Evolutionary conservation across 108 stramenopile genomes (phyloP), one percentile per base, ranked within the genome.

Genomic region (Parmales sp.): DNA sequence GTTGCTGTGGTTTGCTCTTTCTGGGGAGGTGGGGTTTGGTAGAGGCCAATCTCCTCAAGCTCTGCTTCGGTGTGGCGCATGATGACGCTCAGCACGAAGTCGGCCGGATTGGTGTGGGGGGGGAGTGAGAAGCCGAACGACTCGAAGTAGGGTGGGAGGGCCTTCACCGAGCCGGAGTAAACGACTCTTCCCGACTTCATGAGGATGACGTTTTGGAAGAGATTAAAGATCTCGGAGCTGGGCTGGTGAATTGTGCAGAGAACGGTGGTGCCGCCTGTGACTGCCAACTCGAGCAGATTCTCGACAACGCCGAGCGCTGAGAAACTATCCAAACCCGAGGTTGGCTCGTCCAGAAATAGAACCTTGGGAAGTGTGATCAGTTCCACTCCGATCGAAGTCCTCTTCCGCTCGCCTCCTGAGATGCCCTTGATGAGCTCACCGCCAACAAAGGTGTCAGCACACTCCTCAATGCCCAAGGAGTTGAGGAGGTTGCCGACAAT

Each of bases 231-330:
- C 39, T 82, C 80, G 3, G 84, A 82, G 7, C 80, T 74, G 9
- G 90, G 90, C 72, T 91, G 90, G 68, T 91, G 90, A 38, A 91
- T 88, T 19, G 88, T 88, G 38, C 84, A 84, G 18, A 89, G 37
- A 16, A 89, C 82, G 23, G 78, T 80, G 9, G 72, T 37, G 25
- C 86, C 83, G 23, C 73, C 76, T 19, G 72, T 51, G 26, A 1
- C 18, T 6, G 90, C 87, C 19, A 93, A 72, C 54, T 76, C 63
- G 4, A 71, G 50, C n/a, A 94, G 81, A 29, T 88, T 29, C 43
- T 78, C 28, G 28, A 87, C 76, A 13, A 89, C 71, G 63, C 79
- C 67, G 16, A 76, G 51, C 18, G 91, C 89, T 46, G 78, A 73
- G 72, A 75, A 78, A 2, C 75, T 63, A 64, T 90, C 88, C 7